Base-by-base conservation (phyloP, 108 stramenopile genomes). In the Thalassiosira profunda region DNA sequence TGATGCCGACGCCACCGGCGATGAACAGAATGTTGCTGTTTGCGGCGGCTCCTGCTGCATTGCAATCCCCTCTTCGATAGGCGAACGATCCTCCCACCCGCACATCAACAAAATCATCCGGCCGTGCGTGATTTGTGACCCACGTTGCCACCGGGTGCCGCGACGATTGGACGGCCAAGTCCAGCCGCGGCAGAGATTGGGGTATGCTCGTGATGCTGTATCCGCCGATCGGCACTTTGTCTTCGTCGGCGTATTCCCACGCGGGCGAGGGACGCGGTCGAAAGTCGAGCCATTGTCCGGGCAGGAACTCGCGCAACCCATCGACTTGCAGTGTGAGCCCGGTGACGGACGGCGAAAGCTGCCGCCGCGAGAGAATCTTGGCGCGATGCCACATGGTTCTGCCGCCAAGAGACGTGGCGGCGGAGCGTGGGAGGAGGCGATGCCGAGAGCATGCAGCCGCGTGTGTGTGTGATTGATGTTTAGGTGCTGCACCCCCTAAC, bases 201-300 rank as follows among this genome's bases (percentile, higher is more conserved):
- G 48, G 63, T 5, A 64, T 37, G 17, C 63, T 64, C 3, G 63
- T 64, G 0, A 64, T 64, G 17, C 63, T 64, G 34, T 63, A 64
- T 18, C 63, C 63, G 28, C 63, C 47, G 8, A 64, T 64, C 0
- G 45, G 37, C 9, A 15, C 11, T 26, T 7, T 62, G 23, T 25
- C 35, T 10, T 45, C 26, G 15, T 64, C 38, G n/a, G n/a, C n/a
- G n/a, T n/a, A n/a, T n/a, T n/a, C n/a, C n/a, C n/a, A n/a, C 31
- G 38, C 10, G 11, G 38, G 38, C 14, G 38, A 14, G 10, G 48
- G 48, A 30, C 31, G 26, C 2, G 63, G 63, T 21, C 46, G 46
- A 28, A 64, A 64, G 33, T 64, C 63, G 33, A 64, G 34, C 63
- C 63, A 64, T 64, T 49, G 63, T 6, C 63, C 63, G 4, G 63